Percentiles rank a stretch among this genome's conserved stretches.
Conservation (phyloP, 306 rosid genomes). For the Lathyrus aphaca region DNA sequence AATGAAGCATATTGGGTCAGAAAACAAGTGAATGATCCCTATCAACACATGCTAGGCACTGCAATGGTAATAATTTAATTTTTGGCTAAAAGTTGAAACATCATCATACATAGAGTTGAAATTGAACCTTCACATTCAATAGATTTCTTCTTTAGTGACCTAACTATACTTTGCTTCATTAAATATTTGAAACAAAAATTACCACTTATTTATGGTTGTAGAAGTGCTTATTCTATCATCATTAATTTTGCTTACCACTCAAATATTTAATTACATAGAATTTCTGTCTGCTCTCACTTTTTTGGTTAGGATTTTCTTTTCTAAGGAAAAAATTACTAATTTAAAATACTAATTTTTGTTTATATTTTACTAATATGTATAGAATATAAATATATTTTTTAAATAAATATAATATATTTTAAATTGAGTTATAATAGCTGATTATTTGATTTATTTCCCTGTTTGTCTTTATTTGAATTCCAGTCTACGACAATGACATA, state of each 20-base stretch:
- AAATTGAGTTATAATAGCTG: neutral
- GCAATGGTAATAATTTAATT: constrained; percentile 37
- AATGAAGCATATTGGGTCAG: constrained; percentile 31
- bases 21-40: constrained; percentile 25
- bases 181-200: constrained; percentile 25
- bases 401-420: too few relatives aligned
- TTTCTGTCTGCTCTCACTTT: constrained; percentile 26
- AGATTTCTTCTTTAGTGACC: constrained; percentile 19
- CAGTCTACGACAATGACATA: constrained; percentile 8
- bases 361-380: too few relatives aligned
- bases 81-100: constrained; percentile 49
- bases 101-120: constrained; percentile 49
- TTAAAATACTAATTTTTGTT: too few relatives aligned
- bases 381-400: too few relatives aligned
- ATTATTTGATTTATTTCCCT: constrained; percentile 9
- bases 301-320: neutral
- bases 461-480: constrained; percentile 28
- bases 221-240: constrained; percentile 40
- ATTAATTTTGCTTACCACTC: constrained; percentile 44
- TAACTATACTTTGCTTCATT: constrained; percentile 27
- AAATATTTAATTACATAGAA: constrained; percentile 34
- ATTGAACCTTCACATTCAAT: constrained; percentile 49
- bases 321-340: neutral
- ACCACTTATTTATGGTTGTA: constrained; percentile 34
- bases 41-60: constrained; percentile 17